Evolutionary conservation across 495 filamentous ascomycete species (phyloP), one percentile per base, ranked within the genome.

Genomic region (Talaromyces wortmannii): DNA sequence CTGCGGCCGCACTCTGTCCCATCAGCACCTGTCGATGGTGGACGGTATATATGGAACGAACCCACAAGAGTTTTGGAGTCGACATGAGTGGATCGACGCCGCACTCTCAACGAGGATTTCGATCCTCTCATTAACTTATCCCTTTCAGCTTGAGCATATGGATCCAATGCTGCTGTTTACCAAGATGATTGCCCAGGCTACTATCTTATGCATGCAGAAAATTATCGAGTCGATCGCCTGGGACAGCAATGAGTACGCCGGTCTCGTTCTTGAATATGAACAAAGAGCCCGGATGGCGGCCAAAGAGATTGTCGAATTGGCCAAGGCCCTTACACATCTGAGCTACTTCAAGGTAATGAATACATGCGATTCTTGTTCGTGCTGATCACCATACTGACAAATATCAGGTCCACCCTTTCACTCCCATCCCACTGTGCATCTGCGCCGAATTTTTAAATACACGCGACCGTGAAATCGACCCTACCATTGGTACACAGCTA

Each of bases 81-180:
- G 77, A 4, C 77, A 80, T 57, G 67, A 79, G 46, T 79, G 74
- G 74, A 50, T 82, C 6, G 69, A 77, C 49, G 60, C 61, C n/a
- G 67, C 75, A 56, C 53, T 81, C 15, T 70, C 53, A 8, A 57
- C 62, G 10, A 61, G 67, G 6, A 65, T 78, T 13, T 66, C 72
- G 5, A 65, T 60, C 0, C 57, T 78, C 6, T 55, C 53, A n/a
- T 53, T 57, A 40, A 67, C 60, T 30, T 67, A 71, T 48, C 67
- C 73, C 0, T 59, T 63, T 1, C 50, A 67, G 0, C 62, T 67
- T 0, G 63, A 70, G 7, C 62, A 73, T 7, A 64, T 67, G 5
- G 74, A 81, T 29, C 72, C 78, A 0, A 73, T 81, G 72, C 61
- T 79, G 1, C 55, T 71, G 48, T 71, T 71, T 36, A 60, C 66